phyloP scores from a whole-genome alignment of 1,284 basidiomycete genomes.

The Ustilago shanxiensis region DNA sequence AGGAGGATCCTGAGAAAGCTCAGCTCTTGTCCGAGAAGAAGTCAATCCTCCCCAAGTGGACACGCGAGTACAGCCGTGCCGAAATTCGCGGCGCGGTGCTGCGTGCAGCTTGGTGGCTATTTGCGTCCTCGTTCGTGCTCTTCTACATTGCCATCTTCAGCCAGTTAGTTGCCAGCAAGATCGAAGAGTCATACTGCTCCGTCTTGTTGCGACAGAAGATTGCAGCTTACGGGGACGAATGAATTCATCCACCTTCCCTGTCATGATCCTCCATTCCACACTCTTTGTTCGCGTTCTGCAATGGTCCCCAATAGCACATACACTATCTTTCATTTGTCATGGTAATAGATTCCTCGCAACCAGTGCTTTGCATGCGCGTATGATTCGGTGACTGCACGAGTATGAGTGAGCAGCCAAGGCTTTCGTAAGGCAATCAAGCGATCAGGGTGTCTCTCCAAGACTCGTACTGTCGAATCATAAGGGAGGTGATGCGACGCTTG shows the following conservation, averaged over 20 bases:
- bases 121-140: slow-evolving; percentile 32
- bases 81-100: slow-evolving; percentile 21
- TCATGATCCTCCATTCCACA: neutral
- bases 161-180: slow-evolving; percentile 34
- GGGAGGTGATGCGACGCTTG: slow-evolving; percentile 85
- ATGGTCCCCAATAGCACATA: slow-evolving; percentile 3
- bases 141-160: slow-evolving; percentile 40
- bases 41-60: slow-evolving; percentile 14
- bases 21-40: slow-evolving; percentile 21
- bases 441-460: slow-evolving; percentile 55
- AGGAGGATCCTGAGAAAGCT: slow-evolving; percentile 21
- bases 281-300: neutral
- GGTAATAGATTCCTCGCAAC: slow-evolving; percentile 7
- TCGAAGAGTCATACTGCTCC: slow-evolving; percentile 33
- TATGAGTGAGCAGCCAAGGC: too few relatives aligned
- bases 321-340: slow-evolving; percentile 17
- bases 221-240: slow-evolving; percentile 21
- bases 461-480: slow-evolving; percentile 73
- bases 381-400: neutral
- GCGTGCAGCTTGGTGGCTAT: slow-evolving; percentile 32
- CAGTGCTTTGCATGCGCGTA: neutral
- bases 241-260: neutral
- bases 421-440: slow-evolving; percentile 20
- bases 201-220: slow-evolving; percentile 26
- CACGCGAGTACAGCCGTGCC: slow-evolving; percentile 21